Evolutionary conservation across 2,329 filamentous ascomycete genomes (phyloP).

Genomic region (Botrytis elliptica): DNA sequence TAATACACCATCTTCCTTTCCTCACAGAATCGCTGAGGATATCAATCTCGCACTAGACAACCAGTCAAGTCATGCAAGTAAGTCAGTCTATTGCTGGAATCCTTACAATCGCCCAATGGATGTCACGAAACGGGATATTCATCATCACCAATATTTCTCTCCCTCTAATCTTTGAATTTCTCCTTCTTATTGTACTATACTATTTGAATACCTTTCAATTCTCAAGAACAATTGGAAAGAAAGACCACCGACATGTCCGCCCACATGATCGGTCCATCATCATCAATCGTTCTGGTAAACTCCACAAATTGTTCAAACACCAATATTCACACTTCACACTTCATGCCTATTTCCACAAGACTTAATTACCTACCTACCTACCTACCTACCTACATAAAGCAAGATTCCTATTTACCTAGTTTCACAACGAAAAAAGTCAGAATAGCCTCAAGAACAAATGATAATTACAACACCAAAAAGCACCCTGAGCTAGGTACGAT

Average conservation of each 20-base stretch:
- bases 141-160: background rate
- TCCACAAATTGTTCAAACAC: background rate
- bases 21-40: background rate
- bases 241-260: background rate
- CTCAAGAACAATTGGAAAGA: background rate
- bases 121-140: background rate
- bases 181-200: background rate
- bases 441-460: background rate
- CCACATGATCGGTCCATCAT: background rate
- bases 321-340: background rate
- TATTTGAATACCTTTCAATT: no score
- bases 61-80: background rate
- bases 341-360: background rate
- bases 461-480: background rate
- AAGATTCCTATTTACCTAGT: background rate
- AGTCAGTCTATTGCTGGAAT: background rate
- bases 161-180: background rate
- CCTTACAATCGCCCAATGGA: background rate
- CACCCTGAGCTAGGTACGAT: background rate
- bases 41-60: background rate
- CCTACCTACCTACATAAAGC: background rate
- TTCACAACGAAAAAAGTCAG: background rate
- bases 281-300: background rate
- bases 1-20: no score
- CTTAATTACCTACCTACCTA: background rate